phyloP scores from a whole-genome alignment of 108 stramenopile genomes.

The Schizochytrium sp. region DNA sequence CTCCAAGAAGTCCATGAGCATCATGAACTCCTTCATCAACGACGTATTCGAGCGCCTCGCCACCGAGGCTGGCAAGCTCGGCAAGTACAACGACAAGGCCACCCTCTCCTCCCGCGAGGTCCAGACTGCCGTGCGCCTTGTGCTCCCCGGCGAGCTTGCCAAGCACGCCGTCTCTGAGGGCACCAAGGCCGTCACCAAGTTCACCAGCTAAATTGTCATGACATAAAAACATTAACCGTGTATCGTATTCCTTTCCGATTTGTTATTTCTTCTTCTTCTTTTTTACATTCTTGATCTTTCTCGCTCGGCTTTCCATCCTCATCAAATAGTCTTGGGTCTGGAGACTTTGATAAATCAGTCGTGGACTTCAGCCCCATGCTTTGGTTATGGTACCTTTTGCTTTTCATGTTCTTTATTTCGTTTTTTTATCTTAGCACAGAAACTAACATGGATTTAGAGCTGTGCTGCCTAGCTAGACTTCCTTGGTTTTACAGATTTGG shows the following conservation, averaged over 20 bases:
- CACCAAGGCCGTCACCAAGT: conserved; percentile 74
- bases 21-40: conserved; percentile 95
- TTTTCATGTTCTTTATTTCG: too few relatives aligned
- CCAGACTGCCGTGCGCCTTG: conserved; percentile 89
- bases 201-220: conserved; percentile 56
- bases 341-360: too few relatives aligned
- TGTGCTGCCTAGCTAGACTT: too few relatives aligned
- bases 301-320: background rate
- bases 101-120: conserved; percentile 89
- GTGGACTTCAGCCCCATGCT: too few relatives aligned
- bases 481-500: too few relatives aligned
- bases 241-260: conserved; percentile 12
- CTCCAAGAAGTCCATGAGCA: conserved; percentile 91
- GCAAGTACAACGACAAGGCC: conserved; percentile 92
- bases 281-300: background rate
- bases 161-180: conserved; percentile 87
- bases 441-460: too few relatives aligned
- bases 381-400: too few relatives aligned
- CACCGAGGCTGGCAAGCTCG: conserved; percentile 87
- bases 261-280: background rate
- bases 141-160: conserved; percentile 92
- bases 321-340: background rate
- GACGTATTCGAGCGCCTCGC: conserved; percentile 92
- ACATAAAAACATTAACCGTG: conserved; percentile 29
- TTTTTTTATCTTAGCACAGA: too few relatives aligned